A percentile compares a stretch with the other conserved stretches of the same genome.
Conservation (phyloP, 192 early-diverging fungal species). For the Dissophora ornata region DNA sequence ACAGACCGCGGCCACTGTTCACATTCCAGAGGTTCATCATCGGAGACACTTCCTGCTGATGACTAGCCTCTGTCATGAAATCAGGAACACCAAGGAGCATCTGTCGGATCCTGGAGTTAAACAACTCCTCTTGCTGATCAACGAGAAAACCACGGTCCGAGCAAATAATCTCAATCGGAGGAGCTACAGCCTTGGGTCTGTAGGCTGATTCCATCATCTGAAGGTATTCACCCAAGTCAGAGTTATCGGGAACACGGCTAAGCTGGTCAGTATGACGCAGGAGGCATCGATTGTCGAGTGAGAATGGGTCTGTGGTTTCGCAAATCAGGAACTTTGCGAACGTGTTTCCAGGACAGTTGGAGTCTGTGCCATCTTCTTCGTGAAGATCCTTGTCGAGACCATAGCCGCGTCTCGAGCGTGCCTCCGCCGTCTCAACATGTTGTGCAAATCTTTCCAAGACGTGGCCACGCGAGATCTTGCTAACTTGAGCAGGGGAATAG, state of each 20-base stretch:
- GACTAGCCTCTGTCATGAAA: conserved; percentile 22
- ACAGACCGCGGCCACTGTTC: conserved; percentile 53
- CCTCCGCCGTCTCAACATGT: conserved; percentile 48
- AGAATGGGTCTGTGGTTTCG: conserved; percentile 29
- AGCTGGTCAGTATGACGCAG: conserved; percentile 31
- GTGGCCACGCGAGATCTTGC: conserved; percentile 51
- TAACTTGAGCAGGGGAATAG: conserved; percentile 58
- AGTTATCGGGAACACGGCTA: conserved; percentile 29
- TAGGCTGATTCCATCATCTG: conserved; percentile 60
- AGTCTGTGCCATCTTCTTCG: not conserved
- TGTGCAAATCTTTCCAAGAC: conserved; percentile 56
- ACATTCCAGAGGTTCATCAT: conserved; percentile 42
- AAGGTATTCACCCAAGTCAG: conserved; percentile 33
- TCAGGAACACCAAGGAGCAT: conserved; percentile 55
- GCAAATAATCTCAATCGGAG: conserved; percentile 71
- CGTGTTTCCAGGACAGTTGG: conserved; percentile 48
- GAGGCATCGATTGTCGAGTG: conserved; percentile 21
- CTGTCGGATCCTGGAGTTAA: conserved; percentile 55
- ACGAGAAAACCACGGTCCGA: conserved; percentile 69
- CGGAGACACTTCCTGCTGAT: conserved; percentile 14
- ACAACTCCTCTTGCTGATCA: conserved; percentile 62
- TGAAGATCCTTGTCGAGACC: conserved; percentile 20
- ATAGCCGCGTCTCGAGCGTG: conserved; percentile 45
- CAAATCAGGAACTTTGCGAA: conserved; percentile 59
- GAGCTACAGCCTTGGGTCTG: conserved; percentile 67